Conservation (phyloP, 1,284 basidiomycete species). For the Lignosus rhinocerotis region DNA sequence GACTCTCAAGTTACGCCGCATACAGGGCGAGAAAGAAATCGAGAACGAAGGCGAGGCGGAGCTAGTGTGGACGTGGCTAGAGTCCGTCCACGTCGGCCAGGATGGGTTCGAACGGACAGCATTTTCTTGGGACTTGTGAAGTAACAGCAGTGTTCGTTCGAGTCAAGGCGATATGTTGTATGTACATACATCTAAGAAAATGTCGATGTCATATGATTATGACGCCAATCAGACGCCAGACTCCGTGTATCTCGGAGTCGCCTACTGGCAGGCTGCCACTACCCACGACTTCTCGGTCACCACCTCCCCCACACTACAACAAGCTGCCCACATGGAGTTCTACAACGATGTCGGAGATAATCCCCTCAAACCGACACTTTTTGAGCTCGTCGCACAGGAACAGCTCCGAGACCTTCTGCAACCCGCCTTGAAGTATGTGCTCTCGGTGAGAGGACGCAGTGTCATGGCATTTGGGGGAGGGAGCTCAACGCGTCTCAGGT, state of each 20-base stretch:
- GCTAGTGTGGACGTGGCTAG: conserved; percentile 5
- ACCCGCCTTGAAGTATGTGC: conserved; percentile 93
- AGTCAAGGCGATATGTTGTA: too few relatives aligned
- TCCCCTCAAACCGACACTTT: conserved; percentile 85
- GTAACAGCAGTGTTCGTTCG: not conserved
- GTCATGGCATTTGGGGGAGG: not conserved
- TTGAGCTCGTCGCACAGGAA: conserved; percentile 95
- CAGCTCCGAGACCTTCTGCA: conserved; percentile 92
- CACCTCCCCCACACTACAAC: too few relatives aligned
- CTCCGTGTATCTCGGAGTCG: conserved; percentile 9
- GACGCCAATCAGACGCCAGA: not conserved
- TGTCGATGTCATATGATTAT: not conserved
- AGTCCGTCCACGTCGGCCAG: not conserved
- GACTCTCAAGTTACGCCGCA: too few relatives aligned
- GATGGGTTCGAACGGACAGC: not conserved
- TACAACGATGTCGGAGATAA: conserved; percentile 73
- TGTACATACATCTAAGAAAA: too few relatives aligned
- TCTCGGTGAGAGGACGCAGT: conserved; percentile 63
- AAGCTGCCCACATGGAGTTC: conserved; percentile 67
- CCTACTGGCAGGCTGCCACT: not conserved
- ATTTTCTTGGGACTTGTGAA: conserved; percentile 1
- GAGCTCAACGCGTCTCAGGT: conserved; percentile 53
- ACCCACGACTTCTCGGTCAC: not conserved
- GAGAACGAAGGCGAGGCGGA: not conserved
- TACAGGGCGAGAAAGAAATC: not conserved